Base-by-base conservation (phyloP, 805 yeast species). In the Lipomyces anomalus region DNA sequence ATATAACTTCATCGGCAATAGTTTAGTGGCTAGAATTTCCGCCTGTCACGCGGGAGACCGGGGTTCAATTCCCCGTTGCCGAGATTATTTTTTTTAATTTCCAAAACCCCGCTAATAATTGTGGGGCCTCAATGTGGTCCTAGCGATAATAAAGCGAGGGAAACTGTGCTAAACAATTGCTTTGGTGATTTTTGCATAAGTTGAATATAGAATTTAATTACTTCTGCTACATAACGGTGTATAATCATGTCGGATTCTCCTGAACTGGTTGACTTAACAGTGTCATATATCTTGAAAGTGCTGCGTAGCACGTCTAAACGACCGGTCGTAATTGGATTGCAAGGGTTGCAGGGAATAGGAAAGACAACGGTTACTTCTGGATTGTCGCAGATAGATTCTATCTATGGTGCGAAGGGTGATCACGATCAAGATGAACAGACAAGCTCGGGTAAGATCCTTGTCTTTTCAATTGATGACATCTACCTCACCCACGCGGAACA, bases 381-480 rank as follows among this genome's bases (percentile, higher is more conserved):
- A 22, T 26, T n/a, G 13, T 30, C 2, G 21, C 7, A 11, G 6
- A 21, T 6, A 26, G 34, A 16, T 22, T 13, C 23, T 42, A 20
- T 36, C 18, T 24, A 42, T 42, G 46, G 38, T 22, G 42, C 50
- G 18, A 17, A 33, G 32, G 41, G 40, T 4, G 49, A 37, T 21
- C 22, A 46, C 11, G 38, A 46, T 6, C 41, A 50, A 11, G 24
- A 35, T 17, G 33, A 18, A 6, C 42, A 42, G n/a, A 50, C 56
- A 3, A 29, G 55, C 22, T 42, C 45, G 6, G 33, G 43, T 17
- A 46, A 61, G 6, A 58, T 64, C 4, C 66, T 65, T 4, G 59
- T 56, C 26, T 51, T 84, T 38, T 89, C 95, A 47, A 75, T 88
- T 56, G 98, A 90, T 65, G 97, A 92, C 64, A 76, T 86, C 48